Percentiles rank a stretch among this genome's conserved stretches.
Conservation (phyloP, 1,284 basidiomycete genomes). For the Golubevia pallescens region DNA sequence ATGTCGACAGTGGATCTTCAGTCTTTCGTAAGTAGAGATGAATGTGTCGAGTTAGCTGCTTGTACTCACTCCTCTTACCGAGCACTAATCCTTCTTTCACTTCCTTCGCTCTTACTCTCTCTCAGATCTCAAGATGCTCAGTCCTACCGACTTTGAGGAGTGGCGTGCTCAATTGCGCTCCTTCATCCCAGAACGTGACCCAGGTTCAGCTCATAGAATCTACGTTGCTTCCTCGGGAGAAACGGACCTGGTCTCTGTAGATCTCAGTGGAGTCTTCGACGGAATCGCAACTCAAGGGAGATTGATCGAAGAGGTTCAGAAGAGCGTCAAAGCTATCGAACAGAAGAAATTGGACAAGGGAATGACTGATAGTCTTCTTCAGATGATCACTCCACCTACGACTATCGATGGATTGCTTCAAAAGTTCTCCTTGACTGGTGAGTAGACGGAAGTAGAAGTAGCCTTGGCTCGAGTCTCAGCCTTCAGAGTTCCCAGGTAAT, state of each 20-base stretch:
- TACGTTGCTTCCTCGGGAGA: slow-evolving; percentile 31
- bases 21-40: slow-evolving; percentile 41
- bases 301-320: slow-evolving; percentile 30
- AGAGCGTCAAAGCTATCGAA: slow-evolving; percentile 6
- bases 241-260: slow-evolving; percentile 35
- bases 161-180: slow-evolving; percentile 49
- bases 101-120: background rate
- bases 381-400: slow-evolving; percentile 2
- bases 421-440: background rate
- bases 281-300: slow-evolving; percentile 32
- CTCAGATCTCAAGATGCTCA: slow-evolving; percentile 53
- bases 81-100: slow-evolving; percentile 1
- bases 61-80: background rate
- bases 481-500: no score
- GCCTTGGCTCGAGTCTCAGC: background rate
- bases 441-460: background rate
- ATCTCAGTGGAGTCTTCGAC: slow-evolving; percentile 35
- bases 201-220: slow-evolving; percentile 20
- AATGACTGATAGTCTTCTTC: slow-evolving; percentile 3
- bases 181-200: slow-evolving; percentile 43
- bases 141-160: slow-evolving; percentile 44
- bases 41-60: background rate
- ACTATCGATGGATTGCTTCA: background rate
- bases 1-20: slow-evolving; percentile 55
- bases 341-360: slow-evolving; percentile 2